A percentile compares a stretch with the other conserved stretches of the same genome.
These are phyloP conservation scores for Fusarium veterinarium DNA, from an alignment of 2,329 filamentous ascomycete species.

Conservation along the genomic window DNA sequence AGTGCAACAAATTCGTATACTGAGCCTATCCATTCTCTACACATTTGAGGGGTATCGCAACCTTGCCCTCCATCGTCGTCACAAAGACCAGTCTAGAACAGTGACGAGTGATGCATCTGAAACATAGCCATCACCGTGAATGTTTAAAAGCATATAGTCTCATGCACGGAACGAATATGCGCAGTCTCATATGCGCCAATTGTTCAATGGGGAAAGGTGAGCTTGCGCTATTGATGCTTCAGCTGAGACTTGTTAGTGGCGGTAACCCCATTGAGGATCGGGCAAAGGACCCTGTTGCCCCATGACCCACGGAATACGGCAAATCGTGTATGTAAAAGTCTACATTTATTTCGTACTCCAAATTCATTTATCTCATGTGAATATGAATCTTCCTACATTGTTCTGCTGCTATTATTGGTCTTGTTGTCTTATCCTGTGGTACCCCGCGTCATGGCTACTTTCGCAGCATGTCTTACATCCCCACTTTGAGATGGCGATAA, in stretches of 20 bases:
- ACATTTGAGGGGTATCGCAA: background rate
- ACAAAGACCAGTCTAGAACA: background rate
- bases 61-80: background rate
- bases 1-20: background rate
- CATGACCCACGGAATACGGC: background rate
- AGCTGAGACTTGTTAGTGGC: background rate
- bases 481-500: background rate
- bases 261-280: background rate
- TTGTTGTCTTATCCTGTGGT: too few relatives aligned
- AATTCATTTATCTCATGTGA: background rate
- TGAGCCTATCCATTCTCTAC: background rate
- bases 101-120: background rate
- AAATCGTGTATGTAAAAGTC: too few relatives aligned
- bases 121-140: background rate
- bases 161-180: background rate
- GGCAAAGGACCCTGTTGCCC: background rate
- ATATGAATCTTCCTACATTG: rapidly evolving
- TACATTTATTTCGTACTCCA: rapidly evolving
- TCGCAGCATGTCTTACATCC: background rate
- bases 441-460: background rate
- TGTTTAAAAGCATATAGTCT: background rate
- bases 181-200: background rate
- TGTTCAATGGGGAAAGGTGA: background rate
- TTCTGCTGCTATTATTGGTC: too few relatives aligned
- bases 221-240: background rate